A percentile compares a stretch with the other conserved stretches of the same genome.
Conservation (phyloP, 805 yeast species). For the Vanderwaltozyma polyspora region DNA sequence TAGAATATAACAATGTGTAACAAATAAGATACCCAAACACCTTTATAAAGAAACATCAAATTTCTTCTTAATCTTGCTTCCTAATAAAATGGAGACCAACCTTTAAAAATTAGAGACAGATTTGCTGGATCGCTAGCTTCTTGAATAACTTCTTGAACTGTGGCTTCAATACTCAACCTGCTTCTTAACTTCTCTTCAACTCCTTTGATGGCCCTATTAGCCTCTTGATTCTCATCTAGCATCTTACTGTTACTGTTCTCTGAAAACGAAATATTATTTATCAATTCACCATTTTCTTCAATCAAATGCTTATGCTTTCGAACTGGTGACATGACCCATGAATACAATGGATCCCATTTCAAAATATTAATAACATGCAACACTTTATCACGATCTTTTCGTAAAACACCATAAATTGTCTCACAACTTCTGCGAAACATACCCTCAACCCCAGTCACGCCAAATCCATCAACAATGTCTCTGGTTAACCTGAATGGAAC, state of each 20-base stretch:
- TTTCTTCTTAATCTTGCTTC: background rate
- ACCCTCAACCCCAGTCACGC: conserved; percentile 76
- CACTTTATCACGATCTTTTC: conserved; percentile 57
- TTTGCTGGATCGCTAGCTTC: conserved; percentile 63
- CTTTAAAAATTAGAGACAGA: conserved; percentile 64
- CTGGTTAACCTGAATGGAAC: conserved; percentile 89
- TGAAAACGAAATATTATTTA: conserved; percentile 3
- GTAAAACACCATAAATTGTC: conserved; percentile 54
- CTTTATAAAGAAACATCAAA: too few species aligned
- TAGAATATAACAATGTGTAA: too few species aligned
- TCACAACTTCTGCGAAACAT: conserved; percentile 64
- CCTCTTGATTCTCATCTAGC: conserved; percentile 39
- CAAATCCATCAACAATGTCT: conserved; percentile 88
- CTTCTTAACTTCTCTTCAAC: conserved; percentile 58
- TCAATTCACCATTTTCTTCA: conserved; percentile 15
- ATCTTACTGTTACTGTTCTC: background rate
- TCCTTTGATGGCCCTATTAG: conserved; percentile 61
- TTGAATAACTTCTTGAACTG: conserved; percentile 65
- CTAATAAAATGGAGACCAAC: conserved; percentile 73
- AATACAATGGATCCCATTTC: conserved; percentile 84
- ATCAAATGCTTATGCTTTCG: conserved; percentile 34
- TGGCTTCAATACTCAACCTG: conserved; percentile 72
- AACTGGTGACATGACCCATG: conserved; percentile 81
- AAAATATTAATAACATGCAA: conserved; percentile 75
- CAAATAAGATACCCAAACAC: too few species aligned